Base-by-base conservation (phyloP, 345 rosid species). In the Linum lewisii region DNA sequence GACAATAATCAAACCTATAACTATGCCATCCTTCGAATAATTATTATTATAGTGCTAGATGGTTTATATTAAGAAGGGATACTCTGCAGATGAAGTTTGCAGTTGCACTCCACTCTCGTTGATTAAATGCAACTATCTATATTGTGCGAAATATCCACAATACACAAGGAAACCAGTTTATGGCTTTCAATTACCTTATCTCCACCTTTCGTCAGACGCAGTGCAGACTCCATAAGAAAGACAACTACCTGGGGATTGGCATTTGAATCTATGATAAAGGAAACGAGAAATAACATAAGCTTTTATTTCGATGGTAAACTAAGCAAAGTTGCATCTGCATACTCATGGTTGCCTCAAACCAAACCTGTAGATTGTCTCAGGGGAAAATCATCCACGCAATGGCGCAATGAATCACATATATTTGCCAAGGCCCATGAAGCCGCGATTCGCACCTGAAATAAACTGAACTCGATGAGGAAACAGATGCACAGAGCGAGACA, bases 391-490 rank as follows among this genome's bases (percentile, higher is more conserved):
- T 77, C 65, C 7, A 79, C 61, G 65, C 67, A 82, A 74, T 72
- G 83, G 60, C 77, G 80, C 54, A 92, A 65, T 57, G 95, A 81
- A 66, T 88, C 95, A 52, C 98, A 83, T 67, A 88, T 66, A 79
- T 88, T 88, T 63, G 98, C 98, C 82, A 86, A 73, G 55, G 96
- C 93, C 98, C 98, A 92, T 24, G 93, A 92, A 57, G 95, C 84
- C 64, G 95, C 80, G 65, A 92, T 78, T 24, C 95, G 84, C 68
- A 92, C 95, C 95, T 92, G 77, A 32, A 74, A 64, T 63, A 65
- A 65, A 54, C 50, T 61, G 58, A n/a, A 51, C 57, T 54, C 58
- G 36, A 7, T 66, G 16, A 61, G 66, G 62, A 71, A 32, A 58
- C 29, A 58, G 32, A 66, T 69, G 62, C 24, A 59, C 58, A 64